Evolutionary conservation across 1,139 yeast genomes (phyloP).

Genomic region (Geotrichum australiense): DNA sequence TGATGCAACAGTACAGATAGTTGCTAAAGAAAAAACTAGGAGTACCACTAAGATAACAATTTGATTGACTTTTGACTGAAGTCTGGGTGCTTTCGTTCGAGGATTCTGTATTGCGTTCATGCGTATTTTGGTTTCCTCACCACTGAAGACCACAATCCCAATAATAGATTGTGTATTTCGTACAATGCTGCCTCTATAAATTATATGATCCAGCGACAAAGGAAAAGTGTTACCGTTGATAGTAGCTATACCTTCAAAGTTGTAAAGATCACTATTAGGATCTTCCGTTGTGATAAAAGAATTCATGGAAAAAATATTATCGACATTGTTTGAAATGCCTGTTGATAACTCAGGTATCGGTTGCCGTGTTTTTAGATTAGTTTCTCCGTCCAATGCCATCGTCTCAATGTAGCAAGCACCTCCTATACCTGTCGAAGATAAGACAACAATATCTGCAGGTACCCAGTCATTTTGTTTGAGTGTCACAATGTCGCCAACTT

Average conservation of each 20-base stretch:
- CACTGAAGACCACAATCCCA: conserved; percentile 84
- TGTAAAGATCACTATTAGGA: conserved; percentile 84
- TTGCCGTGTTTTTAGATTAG: conserved; percentile 68
- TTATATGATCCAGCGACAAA: conserved; percentile 67
- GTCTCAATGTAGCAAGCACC: conserved; percentile 84
- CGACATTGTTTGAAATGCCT: conserved; percentile 41
- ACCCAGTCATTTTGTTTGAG: conserved; percentile 80
- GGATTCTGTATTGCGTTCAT: conserved; percentile 91
- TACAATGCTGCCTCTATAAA: conserved; percentile 81
- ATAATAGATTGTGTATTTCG: conserved; percentile 72
- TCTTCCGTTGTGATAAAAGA: conserved; percentile 65
- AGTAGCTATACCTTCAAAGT: conserved; percentile 69
- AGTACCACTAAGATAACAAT: conserved; percentile 83
- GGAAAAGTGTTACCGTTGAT: conserved; percentile 42
- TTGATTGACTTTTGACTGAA: conserved; percentile 72
- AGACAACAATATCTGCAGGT: conserved; percentile 78
- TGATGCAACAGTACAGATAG: conserved; percentile 78
- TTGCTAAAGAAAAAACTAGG: conserved; percentile 65
- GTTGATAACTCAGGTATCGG: conserved; percentile 60
- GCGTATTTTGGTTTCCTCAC: conserved; percentile 91
- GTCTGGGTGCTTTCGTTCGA: conserved; percentile 83
- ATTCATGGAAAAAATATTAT: conserved; percentile 44
- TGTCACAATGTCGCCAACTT: conserved; percentile 76
- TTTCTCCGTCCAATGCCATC: conserved; percentile 96
- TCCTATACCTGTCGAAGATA: conserved; percentile 58